These are phyloP conservation scores for Linnemannia schmuckeri DNA, from an alignment of 192 early-diverging fungal genomes.

Conservation along the genomic window DNA sequence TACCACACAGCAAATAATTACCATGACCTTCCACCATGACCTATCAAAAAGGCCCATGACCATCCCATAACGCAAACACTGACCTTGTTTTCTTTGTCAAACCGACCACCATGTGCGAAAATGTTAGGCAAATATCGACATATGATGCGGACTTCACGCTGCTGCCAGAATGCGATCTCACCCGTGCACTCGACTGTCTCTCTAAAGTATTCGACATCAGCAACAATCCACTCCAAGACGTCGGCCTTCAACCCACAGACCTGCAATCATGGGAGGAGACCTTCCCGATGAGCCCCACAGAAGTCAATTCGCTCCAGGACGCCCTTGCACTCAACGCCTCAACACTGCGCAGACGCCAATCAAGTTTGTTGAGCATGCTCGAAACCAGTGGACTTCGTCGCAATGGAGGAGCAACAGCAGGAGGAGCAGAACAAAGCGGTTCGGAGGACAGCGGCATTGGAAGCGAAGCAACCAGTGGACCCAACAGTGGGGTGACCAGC, in stretches of 20 bases:
- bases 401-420: constrained; percentile 3
- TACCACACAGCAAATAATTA: neutral
- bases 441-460: constrained; percentile 47
- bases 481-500: constrained; percentile 33
- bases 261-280: constrained; percentile 45
- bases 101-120: neutral
- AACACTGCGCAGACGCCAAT: constrained; percentile 19
- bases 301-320: constrained; percentile 45
- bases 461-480: constrained; percentile 43
- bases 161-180: constrained; percentile 51
- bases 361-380: constrained; percentile 9
- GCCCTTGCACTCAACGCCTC: constrained; percentile 36
- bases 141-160: constrained; percentile 57
- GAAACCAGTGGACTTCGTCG: neutral
- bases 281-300: constrained; percentile 32
- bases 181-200: constrained; percentile 41
- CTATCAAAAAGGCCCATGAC: neutral
- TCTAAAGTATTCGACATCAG: constrained; percentile 29
- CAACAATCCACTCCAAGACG: constrained; percentile 44
- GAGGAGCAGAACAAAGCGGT: neutral
- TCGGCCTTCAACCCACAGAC: constrained; percentile 20
- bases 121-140: constrained; percentile 50
- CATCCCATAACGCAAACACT: neutral
- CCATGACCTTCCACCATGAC: neutral
- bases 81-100: neutral